phyloP scores from a whole-genome alignment of 139 green algal species.

The Haematococcus lacustris region DNA sequence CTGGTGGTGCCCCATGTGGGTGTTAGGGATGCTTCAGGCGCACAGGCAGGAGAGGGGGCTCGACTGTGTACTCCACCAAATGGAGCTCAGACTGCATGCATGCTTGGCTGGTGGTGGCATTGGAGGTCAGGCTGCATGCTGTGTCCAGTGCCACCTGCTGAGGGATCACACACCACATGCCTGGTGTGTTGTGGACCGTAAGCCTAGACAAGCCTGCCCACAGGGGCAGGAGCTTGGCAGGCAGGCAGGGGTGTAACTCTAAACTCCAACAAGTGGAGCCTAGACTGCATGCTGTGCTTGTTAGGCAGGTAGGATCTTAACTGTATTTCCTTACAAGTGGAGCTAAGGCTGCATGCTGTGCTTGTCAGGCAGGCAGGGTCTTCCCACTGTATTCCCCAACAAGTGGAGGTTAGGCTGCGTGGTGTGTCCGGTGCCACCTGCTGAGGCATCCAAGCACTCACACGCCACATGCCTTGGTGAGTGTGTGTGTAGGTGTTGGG shows the following conservation, averaged over 20 bases:
- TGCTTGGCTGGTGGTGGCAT: neutral
- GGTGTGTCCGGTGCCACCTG: neutral
- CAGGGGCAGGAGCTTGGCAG: too few species aligned
- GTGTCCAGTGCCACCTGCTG: too few species aligned
- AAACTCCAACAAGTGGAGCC: too few species aligned
- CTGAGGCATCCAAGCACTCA: neutral
- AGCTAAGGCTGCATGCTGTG: neutral
- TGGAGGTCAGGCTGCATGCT: neutral
- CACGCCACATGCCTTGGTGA: neutral
- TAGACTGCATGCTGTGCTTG: too few species aligned
- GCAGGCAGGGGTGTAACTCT: too few species aligned
- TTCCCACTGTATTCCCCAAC: neutral
- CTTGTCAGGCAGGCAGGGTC: neutral
- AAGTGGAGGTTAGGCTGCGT: neutral
- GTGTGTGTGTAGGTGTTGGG: constrained; percentile 48
- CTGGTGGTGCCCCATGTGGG: neutral
- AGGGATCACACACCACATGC: too few species aligned
- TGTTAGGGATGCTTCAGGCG: neutral
- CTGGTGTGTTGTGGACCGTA: too few species aligned
- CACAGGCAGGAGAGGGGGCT: neutral
- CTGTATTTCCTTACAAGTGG: neutral
- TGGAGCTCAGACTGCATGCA: too few species aligned
- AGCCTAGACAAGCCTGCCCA: too few species aligned
- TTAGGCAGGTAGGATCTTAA: neutral
- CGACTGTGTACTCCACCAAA: too few species aligned